Evolutionary conservation across 2,329 filamentous ascomycete genomes (phyloP), one percentile per base, ranked within the genome.

Genomic region (Helotiales sp.): DNA sequence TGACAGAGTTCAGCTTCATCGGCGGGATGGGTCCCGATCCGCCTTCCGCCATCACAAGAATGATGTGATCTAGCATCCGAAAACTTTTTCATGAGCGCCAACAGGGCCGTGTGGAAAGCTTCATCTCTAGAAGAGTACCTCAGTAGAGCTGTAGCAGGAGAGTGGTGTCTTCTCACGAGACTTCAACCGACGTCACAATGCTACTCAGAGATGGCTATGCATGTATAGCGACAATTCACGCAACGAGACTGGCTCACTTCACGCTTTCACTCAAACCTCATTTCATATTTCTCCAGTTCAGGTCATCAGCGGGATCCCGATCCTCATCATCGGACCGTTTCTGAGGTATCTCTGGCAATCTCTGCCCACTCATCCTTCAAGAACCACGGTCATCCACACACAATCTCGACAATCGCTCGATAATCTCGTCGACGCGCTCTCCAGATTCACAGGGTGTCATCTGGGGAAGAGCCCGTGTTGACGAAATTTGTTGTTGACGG

Each of bases 401-500:
- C 46, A 33, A 30, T 48, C 7, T 48, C 24, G 27, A 29, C 29
- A 12, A 10, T 25, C 27, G 30, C 7, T 48, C 24, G 27, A 29
- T 47, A 12, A 10, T 25, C 27, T 44, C 40, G 3, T 25, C 40
- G 34, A 38, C 19, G 19, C 34, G 34, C 10, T 42, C 29, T 19
- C 44, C 29, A 10, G n/a, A 48, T 46, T 36, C n/a, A n/a, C n/a
- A n/a, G n/a, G n/a, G n/a, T n/a, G 29, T 49, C 53, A 46, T 22
- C 13, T 47, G 40, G 12, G 13, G 40, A 49, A 24, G 24, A 47
- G 33, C 12, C 12, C 29, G 40, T 57, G 42, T 19, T 7, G 17
- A 33, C 12, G 47, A 34, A 34, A 9, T 5, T 30, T n/a, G 44
- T 29, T 47, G 29, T 59, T 29, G 52, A 57, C 44, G n/a, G n/a